A percentile compares a stretch with the other conserved stretches of the same genome.
These are phyloP conservation scores for Platanus orientalis DNA, from an alignment of 164 flowering plant species.

Conservation along the genomic window DNA sequence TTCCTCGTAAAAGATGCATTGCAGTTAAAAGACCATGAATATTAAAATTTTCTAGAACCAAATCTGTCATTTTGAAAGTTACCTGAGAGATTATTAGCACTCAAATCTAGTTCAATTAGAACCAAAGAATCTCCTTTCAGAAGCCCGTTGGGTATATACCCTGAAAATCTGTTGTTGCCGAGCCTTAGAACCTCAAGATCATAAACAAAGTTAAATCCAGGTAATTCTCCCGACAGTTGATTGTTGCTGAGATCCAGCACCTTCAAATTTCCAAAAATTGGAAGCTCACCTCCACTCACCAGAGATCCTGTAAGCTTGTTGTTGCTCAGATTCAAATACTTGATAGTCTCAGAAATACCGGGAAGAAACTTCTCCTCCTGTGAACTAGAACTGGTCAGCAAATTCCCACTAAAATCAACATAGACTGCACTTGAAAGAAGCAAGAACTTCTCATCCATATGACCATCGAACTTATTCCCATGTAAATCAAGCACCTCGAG, in stretches of 20 bases:
- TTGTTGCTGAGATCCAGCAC: slow-evolving; percentile 94
- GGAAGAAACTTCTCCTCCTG: slow-evolving; percentile 48
- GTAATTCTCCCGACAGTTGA: slow-evolving; percentile 83
- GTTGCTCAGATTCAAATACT: slow-evolving; percentile 58
- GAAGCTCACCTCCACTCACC: slow-evolving; percentile 33
- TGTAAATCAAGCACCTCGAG: slow-evolving; percentile 81
- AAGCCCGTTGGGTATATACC: slow-evolving; percentile 69
- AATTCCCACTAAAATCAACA: slow-evolving; percentile 84
- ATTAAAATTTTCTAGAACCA: too few species aligned
- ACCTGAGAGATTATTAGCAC: slow-evolving; percentile 96
- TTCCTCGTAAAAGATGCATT: too few species aligned
- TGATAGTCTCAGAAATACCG: slow-evolving; percentile 55
- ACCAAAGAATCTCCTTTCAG: slow-evolving; percentile 75
- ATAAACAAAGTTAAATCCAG: slow-evolving; percentile 80
- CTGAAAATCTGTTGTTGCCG: slow-evolving; percentile 72
- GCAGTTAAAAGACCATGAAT: too few species aligned
- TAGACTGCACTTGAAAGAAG: slow-evolving; percentile 53
- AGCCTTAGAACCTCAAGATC: slow-evolving; percentile 82
- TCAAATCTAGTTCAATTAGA: slow-evolving; percentile 78
- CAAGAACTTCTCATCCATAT: slow-evolving; percentile 58
- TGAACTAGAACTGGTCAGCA: slow-evolving; percentile 42
- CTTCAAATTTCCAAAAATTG: slow-evolving; percentile 39
- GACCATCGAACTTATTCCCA: slow-evolving; percentile 68
- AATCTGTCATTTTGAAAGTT: too few species aligned
- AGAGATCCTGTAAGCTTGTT: slow-evolving; percentile 44